Percentiles rank a stretch among this genome's conserved stretches.
These are phyloP conservation scores for Pichia sp. DNA, from an alignment of 1,139 yeast genomes.

Conservation along the genomic window DNA sequence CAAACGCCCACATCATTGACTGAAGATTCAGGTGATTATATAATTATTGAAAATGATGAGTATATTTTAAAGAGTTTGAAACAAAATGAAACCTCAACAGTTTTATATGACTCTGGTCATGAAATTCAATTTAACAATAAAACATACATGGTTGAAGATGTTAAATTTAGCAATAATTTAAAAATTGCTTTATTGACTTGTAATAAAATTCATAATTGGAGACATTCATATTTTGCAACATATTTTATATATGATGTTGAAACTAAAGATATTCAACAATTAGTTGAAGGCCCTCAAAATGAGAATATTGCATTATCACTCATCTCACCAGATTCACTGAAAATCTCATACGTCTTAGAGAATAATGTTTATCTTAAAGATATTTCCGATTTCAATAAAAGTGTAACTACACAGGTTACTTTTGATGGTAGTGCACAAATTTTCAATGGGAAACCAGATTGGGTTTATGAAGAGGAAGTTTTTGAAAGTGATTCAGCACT, in stretches of 20 bases:
- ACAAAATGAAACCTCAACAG: slow-evolving; percentile 39
- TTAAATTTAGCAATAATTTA: slow-evolving; percentile 62
- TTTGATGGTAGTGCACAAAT: slow-evolving; percentile 44
- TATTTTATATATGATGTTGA: slow-evolving; percentile 41
- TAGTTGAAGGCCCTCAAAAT: slow-evolving; percentile 28
- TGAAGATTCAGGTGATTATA: slow-evolving; percentile 51
- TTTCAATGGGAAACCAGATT: slow-evolving; percentile 53
- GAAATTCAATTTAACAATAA: slow-evolving; percentile 35
- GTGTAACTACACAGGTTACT: slow-evolving; percentile 33
- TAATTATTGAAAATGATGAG: slow-evolving; percentile 33
- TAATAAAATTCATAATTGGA: slow-evolving; percentile 44
- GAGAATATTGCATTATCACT: slow-evolving; percentile 29
- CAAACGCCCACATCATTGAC: slow-evolving; percentile 37
- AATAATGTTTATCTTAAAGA: slow-evolving; percentile 42
- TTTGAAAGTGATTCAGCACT: slow-evolving; percentile 43
- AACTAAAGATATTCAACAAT: slow-evolving; percentile 29
- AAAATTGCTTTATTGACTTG: slow-evolving; percentile 48
- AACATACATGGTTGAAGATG: slow-evolving; percentile 43
- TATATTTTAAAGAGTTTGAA: slow-evolving; percentile 45
- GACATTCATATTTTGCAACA: slow-evolving; percentile 47
- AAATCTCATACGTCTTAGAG: slow-evolving; percentile 39
- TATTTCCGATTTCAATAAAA: slow-evolving; percentile 21
- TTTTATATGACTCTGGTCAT: slow-evolving; percentile 43
- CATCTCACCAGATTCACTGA: slow-evolving; percentile 45
- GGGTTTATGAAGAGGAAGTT: slow-evolving; percentile 62